Base-by-base conservation (phyloP, 2,329 filamentous ascomycete genomes). In the Fusarium continuum region DNA sequence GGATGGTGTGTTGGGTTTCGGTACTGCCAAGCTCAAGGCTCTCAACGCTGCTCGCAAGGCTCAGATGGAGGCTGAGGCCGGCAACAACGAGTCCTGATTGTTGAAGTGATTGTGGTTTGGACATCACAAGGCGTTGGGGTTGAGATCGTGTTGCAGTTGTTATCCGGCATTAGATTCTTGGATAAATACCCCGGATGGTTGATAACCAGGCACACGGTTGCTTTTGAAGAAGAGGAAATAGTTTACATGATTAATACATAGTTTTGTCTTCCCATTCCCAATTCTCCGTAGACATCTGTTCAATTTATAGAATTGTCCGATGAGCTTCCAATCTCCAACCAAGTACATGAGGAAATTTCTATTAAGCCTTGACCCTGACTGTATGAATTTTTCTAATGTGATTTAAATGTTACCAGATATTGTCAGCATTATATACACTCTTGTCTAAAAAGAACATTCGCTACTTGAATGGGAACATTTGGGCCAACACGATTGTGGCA, bases 21-120 rank as follows among this genome's bases (percentile, higher is more conserved):
- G 93, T 6, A 97, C 93, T 4, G 93, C 93, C 43, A 95, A 91
- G 83, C 83, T 88, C 68, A 90, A 87, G 81, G 89, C 90, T 49
- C 80, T 88, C 51, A 85, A 86, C 46, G 81, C 80, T 46, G 86
- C 85, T 5, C 75, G 79, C 40, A 79, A 76, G 67, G 78, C 77
- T 39, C 68, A 72, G 54, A 61, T 44, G 0, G 74, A 77, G 57
- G 52, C 69, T 0, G 75, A 77, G 69, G 50, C 32, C 26, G 62
- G 57, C n/a, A 36, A 34, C 20, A 51, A 34, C 23, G 40, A 55
- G n/a, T 46, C 38, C 10, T 61, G 45, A 28, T 7, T 13, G 8
- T 13, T 1, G 28, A 2, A n/a, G 19, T 2, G 28, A 22, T 25
- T 8, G 5, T n/a, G 22, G 4, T 1, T 8, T 17, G 25, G 5